Evolutionary conservation across 2,329 filamentous ascomycete species (phyloP), one percentile per base, ranked within the genome.

Genomic region (Pseudogymnoascus sp.): DNA sequence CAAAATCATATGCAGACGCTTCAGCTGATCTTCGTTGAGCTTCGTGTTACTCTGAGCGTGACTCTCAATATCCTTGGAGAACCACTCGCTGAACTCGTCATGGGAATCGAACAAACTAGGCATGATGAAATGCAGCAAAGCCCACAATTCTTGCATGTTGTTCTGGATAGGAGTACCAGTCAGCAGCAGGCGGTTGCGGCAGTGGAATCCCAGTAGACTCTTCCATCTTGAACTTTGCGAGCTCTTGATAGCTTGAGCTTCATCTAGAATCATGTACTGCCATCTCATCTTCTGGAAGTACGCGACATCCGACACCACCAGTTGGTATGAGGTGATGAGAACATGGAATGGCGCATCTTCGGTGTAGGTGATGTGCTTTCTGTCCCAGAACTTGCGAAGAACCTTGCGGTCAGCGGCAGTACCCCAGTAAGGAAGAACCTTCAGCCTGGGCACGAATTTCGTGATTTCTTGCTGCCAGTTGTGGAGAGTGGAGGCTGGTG

Each of bases 261-360:
- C 95, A 71, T 99, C 95, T 42, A 99, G 84, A 75, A 99, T 97
- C 95, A 99, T 99, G 80, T 99, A 97, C 78, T 97, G 95, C 95
- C 95, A 99, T 71, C 90, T 90, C 83, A 99, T 95, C 81, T 97
- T 97, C 77, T 97, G 93, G 79, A 99, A 97, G 76, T 99, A 99
- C 65, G 92, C 88, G 1, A 96, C 91, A 74, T 99, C 95, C 26
- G 93, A 90, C 19, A 99, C 95, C 26, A 99, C 95, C 38, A 99
- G 82, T 76, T 99, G 95, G 75, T 99, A 99, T 0, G 93, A 97
- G 0, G 95, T 99, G 59, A 99, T 87, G 61, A 97, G 85, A 62
- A 99, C 93, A 73, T 99, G 95, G 79, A 99, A 97, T 13, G 92
- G 87, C 0, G 93, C 92, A 64, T 97, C 92, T 72, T 90, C 91